These are phyloP conservation scores for Neurospora sp. DNA, from an alignment of 495 filamentous ascomycete genomes.

Conservation along the genomic window DNA sequence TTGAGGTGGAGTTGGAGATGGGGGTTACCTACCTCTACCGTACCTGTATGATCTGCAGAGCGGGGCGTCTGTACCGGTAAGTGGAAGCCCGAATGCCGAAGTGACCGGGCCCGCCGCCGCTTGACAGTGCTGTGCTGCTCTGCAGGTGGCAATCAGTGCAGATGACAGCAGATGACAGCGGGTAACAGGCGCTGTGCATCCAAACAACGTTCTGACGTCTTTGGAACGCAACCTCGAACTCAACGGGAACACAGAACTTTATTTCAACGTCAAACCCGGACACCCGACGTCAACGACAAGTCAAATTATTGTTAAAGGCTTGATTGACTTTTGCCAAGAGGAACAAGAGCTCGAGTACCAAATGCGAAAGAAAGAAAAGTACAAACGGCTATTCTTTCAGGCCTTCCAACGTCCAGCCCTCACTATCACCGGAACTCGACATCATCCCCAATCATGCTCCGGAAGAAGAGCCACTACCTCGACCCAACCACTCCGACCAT, in stretches of 20 bases:
- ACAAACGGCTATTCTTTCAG: not conserved
- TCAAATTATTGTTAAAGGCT: constrained; percentile 13
- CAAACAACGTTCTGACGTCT: not conserved
- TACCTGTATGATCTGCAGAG: not conserved
- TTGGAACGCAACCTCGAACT: not conserved
- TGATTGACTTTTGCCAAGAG: constrained; percentile 24
- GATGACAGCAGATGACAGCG: not conserved
- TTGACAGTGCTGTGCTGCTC: not conserved
- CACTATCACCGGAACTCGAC: not conserved
- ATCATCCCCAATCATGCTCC: not conserved
- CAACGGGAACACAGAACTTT: not conserved
- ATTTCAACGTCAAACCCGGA: not conserved
- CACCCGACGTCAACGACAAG: not conserved
- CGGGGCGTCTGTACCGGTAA: not conserved
- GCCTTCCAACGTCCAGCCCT: not conserved
- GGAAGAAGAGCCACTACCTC: not conserved
- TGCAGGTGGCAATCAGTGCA: not conserved
- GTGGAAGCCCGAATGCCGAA: not conserved
- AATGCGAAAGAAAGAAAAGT: constrained; percentile 1
- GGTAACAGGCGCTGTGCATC: not conserved
- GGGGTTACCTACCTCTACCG: not conserved
- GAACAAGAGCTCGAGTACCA: not conserved
- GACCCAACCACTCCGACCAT: not conserved
- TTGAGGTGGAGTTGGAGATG: not conserved
- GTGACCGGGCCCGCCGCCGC: not conserved